Evolutionary conservation across 148 eudicot species (phyloP).

Genomic region (Drosera capensis): DNA sequence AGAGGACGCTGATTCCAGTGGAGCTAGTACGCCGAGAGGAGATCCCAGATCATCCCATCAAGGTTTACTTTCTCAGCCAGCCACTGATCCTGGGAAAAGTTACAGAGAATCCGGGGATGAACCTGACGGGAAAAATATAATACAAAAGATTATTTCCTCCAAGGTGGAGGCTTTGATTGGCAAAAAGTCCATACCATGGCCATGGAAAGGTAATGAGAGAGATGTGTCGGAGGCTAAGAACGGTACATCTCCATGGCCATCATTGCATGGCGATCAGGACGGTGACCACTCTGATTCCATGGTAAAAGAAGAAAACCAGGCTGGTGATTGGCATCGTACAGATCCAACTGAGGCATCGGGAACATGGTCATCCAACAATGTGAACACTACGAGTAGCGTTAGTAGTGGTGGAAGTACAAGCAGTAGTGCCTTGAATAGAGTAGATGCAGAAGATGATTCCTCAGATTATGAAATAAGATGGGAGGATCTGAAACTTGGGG

Average conservation of each 20-base stretch:
- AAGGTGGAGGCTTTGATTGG: constrained; percentile 90
- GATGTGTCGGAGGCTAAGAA: constrained; percentile 39
- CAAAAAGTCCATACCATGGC: constrained; percentile 69
- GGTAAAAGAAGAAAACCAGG: constrained; percentile 34
- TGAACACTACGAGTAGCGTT: constrained; percentile 73
- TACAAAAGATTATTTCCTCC: constrained; percentile 56
- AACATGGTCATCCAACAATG: constrained; percentile 68
- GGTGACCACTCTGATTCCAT: constrained; percentile 20
- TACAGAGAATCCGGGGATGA: constrained; percentile 48
- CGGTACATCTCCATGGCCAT: constrained; percentile 47
- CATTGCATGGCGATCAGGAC: constrained; percentile 53
- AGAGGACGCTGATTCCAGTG: constrained; percentile 81
- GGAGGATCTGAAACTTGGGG: constrained; percentile 93
- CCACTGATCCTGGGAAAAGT: constrained; percentile 25
- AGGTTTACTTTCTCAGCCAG: constrained; percentile 33
- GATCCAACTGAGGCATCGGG: constrained; percentile 55
- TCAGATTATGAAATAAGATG: constrained; percentile 86
- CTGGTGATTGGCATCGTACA: constrained; percentile 27
- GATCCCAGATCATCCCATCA: constrained; percentile 39
- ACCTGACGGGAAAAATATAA: constrained; percentile 42
- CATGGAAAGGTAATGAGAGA: constrained; percentile 65
- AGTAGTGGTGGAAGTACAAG: constrained; percentile 87
- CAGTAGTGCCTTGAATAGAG: constrained; percentile 61
- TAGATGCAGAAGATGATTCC: constrained; percentile 59
- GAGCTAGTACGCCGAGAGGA: constrained; percentile 73